These are phyloP conservation scores for Coemansia reversa DNA, from an alignment of 192 early-diverging fungal species.

Conservation along the genomic window DNA sequence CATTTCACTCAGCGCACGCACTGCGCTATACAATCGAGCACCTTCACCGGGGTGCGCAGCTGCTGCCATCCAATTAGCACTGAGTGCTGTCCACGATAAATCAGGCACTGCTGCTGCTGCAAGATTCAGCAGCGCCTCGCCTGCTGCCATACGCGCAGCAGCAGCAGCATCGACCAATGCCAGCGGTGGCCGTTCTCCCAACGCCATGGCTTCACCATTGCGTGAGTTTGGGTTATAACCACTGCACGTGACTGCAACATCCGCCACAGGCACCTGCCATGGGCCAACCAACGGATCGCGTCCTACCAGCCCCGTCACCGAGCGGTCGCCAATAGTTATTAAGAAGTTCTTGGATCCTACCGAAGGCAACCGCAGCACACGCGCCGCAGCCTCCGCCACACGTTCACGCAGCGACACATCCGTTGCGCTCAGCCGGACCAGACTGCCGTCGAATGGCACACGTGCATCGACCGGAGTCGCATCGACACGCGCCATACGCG, in stretches of 20 bases:
- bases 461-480: slow-evolving; percentile 56
- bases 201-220: slow-evolving; percentile 95
- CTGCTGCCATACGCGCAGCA: slow-evolving; percentile 96
- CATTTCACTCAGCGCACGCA: slow-evolving; percentile 89
- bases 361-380: slow-evolving; percentile 82
- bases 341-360: slow-evolving; percentile 95
- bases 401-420: slow-evolving; percentile 30
- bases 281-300: slow-evolving; percentile 99
- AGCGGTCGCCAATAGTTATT: slow-evolving; percentile 97
- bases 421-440: slow-evolving; percentile 61
- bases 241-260: slow-evolving; percentile 88
- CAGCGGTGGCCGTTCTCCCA: slow-evolving; percentile 92
- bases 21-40: slow-evolving; percentile 87
- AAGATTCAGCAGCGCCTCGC: slow-evolving; percentile 89
- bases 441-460: slow-evolving; percentile 59
- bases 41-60: slow-evolving; percentile 91
- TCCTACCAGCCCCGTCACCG: slow-evolving; percentile 89
- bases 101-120: slow-evolving; percentile 80
- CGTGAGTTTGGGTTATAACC: slow-evolving; percentile 58
- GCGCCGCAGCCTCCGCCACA: slow-evolving; percentile 64
- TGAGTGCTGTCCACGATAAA: slow-evolving; percentile 75
- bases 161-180: slow-evolving; percentile 84
- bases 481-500: slow-evolving; percentile 86
- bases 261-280: slow-evolving; percentile 98
- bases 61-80: slow-evolving; percentile 99